These are phyloP conservation scores for Isatis tinctoria DNA, from an alignment of 345 rosid species.

Conservation along the genomic window DNA sequence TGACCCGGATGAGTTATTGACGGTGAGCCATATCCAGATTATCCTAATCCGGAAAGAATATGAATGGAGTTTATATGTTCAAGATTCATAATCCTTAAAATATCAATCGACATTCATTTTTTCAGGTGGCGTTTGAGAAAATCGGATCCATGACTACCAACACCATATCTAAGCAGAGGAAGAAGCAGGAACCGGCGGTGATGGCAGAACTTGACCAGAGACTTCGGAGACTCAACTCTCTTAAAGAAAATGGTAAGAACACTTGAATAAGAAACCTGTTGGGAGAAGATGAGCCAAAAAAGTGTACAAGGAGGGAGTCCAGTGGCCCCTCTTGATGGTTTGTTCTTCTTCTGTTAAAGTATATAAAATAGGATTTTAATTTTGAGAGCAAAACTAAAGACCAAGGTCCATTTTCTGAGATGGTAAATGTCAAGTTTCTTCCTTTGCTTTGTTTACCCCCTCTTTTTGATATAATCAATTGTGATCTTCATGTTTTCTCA, in stretches of 20 bases:
- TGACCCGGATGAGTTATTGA: slow-evolving; percentile 93
- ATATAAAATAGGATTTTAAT: slow-evolving; percentile 22
- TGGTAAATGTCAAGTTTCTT: slow-evolving; percentile 33
- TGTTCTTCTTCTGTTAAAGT: background rate
- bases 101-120: background rate
- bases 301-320: slow-evolving; percentile 20
- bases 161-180: slow-evolving; percentile 91
- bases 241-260: slow-evolving; percentile 42
- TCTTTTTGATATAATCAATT: slow-evolving; percentile 19
- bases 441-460: background rate
- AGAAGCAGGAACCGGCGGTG: slow-evolving; percentile 96
- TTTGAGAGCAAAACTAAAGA: slow-evolving; percentile 21
- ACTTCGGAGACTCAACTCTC: slow-evolving; percentile 74
- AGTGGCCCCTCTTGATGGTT: slow-evolving; percentile 21
- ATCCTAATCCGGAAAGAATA: background rate
- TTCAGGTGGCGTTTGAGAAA: slow-evolving; percentile 92
- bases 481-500: slow-evolving; percentile 19
- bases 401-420: slow-evolving; percentile 28
- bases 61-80: background rate
- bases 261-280: background rate
- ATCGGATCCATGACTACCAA: slow-evolving; percentile 91
- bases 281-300: slow-evolving; percentile 19
- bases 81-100: background rate
- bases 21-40: slow-evolving; percentile 43
- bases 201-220: slow-evolving; percentile 97